These are phyloP conservation scores for Hyaloscypha bicolor DNA, from an alignment of 495 filamentous ascomycete species.

Conservation along the genomic window DNA sequence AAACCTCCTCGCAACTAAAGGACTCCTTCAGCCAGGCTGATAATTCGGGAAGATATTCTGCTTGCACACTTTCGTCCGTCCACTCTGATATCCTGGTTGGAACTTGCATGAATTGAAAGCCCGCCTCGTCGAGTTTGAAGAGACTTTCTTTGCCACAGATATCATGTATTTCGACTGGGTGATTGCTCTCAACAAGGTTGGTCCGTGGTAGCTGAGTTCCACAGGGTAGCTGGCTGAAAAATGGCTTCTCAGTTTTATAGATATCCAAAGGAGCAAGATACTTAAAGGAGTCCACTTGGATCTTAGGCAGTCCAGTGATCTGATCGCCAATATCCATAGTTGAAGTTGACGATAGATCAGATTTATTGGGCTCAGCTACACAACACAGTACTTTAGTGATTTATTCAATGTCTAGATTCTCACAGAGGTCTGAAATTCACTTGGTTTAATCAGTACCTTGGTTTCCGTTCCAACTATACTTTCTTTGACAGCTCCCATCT, in stretches of 20 bases:
- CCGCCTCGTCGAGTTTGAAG: conserved; percentile 5
- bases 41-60: conserved; percentile 3
- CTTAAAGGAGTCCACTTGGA: neutral
- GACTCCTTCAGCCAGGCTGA: neutral
- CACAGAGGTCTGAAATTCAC: too few species aligned
- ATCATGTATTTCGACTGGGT: neutral
- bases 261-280: conserved; percentile 8
- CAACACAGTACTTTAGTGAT: too few species aligned
- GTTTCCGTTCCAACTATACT: conserved; percentile 2
- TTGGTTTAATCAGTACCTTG: neutral
- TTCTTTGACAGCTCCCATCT: neutral
- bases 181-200: neutral
- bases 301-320: neutral
- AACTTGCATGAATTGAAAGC: conserved; percentile 7
- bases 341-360: neutral
- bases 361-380: neutral
- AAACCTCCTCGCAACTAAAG: conserved; percentile 7
- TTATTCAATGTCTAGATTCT: too few species aligned
- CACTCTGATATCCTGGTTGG: neutral
- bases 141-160: conserved; percentile 2
- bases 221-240: conserved; percentile 7
- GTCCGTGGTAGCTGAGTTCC: neutral
- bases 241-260: conserved; percentile 5
- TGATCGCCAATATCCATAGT: neutral
- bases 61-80: conserved; percentile 3